phyloP scores from a whole-genome alignment of 1,284 basidiomycete genomes.

The Cutaneotrichosporon sp. region DNA sequence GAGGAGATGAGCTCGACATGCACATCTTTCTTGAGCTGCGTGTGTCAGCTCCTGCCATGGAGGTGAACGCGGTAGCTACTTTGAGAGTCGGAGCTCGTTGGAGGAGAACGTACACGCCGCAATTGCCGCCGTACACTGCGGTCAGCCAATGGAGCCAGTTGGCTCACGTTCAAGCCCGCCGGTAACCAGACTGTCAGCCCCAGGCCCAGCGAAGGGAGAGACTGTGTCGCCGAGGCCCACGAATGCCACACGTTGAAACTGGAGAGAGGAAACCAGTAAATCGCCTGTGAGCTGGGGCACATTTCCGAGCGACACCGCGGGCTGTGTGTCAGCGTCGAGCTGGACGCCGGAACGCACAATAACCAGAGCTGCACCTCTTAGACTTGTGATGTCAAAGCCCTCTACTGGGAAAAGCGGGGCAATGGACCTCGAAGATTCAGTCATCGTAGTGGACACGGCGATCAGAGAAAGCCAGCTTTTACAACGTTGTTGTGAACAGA shows the following conservation, averaged over 20 bases:
- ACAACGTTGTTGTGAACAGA: no score
- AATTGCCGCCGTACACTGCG: conserved; percentile 11
- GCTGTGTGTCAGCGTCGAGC: conserved; percentile 66
- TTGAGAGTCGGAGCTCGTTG: conserved; percentile 71
- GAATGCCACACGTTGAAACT: conserved; percentile 56
- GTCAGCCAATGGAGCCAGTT: background rate
- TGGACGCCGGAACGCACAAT: conserved; percentile 13
- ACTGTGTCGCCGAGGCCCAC: conserved; percentile 60
- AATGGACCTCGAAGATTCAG: background rate
- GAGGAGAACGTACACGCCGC: conserved; percentile 13
- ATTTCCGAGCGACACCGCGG: conserved; percentile 72
- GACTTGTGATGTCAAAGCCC: conserved; percentile 8
- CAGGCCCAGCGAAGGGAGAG: conserved; percentile 62
- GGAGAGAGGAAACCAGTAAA: conserved; percentile 62
- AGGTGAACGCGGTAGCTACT: conserved; percentile 45
- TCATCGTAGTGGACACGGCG: background rate
- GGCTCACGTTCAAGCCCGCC: conserved; percentile 66
- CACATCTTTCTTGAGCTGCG: conserved; percentile 61
- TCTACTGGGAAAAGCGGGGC: conserved; percentile 15
- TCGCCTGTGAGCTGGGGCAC: conserved; percentile 70
- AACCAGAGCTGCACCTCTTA: conserved; percentile 11
- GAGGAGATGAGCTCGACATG: conserved; percentile 58
- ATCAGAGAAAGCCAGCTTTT: no score
- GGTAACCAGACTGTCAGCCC: conserved; percentile 61
- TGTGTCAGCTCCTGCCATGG: conserved; percentile 6